Evolutionary conservation across 169 alveolate species (phyloP).

Genomic region (Eimeria falciformis): DNA sequence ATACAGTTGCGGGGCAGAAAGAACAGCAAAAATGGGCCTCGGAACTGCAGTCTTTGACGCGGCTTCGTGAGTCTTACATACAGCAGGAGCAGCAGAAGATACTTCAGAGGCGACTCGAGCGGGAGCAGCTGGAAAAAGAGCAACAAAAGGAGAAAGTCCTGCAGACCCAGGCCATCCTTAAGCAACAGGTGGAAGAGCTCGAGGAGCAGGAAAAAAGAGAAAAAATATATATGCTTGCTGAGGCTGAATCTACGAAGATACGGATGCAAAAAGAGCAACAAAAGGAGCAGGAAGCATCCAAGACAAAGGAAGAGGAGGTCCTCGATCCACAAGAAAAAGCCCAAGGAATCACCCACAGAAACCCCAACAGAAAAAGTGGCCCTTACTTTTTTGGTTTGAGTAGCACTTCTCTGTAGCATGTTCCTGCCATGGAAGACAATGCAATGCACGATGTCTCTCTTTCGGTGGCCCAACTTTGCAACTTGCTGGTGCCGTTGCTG

Average conservation of each 20-base stretch:
- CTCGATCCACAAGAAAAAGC: not conserved
- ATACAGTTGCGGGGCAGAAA: constrained; percentile 45
- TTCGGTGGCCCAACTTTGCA: too few relatives aligned
- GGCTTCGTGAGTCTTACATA: constrained; percentile 20
- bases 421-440: too few relatives aligned
- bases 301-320: constrained; percentile 52
- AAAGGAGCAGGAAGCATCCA: constrained; percentile 27
- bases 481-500: too few relatives aligned
- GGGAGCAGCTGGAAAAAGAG: constrained; percentile 45
- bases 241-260: not conserved
- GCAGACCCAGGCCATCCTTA: constrained; percentile 37
- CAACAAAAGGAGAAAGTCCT: constrained; percentile 14
- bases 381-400: too few relatives aligned
- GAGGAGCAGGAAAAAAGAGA: constrained; percentile 16
- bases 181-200: constrained; percentile 25
- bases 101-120: not conserved
- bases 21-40: constrained; percentile 51
- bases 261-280: constrained; percentile 11
- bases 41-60: not conserved
- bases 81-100: not conserved
- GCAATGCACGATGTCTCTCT: too few relatives aligned
- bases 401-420: too few relatives aligned
- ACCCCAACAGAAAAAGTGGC: too few relatives aligned
- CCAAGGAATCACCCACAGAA: too few relatives aligned
- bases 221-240: not conserved